Base-by-base conservation (phyloP, 2,329 filamentous ascomycete genomes). In the Plenodomus biglobosus region DNA sequence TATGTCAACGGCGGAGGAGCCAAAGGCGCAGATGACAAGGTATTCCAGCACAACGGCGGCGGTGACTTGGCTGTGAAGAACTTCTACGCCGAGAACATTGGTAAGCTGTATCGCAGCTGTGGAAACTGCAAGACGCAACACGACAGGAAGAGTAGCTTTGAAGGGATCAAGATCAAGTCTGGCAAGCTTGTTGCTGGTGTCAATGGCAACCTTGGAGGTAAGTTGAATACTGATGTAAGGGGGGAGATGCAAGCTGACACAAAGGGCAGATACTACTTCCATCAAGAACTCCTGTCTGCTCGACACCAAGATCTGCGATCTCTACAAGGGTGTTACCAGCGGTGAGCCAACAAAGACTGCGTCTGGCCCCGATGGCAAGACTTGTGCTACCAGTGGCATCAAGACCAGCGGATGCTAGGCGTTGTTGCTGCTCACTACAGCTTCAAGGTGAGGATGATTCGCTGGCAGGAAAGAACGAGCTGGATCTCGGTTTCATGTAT, bases 31-130 rank as follows among this genome's bases (percentile, higher is more conserved):
- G 51, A 55, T 5, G 66, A 70, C 50, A 70, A 69, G 44, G 64
- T 70, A 8, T 42, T 70, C 16, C 66, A 70, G 53, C 65, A 68
- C 55, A 70, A 70, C 49, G 67, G 66, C 13, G 57, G 34, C 17
- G 67, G 67, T 18, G 66, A 61, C n/a, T 59, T 70, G 15, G 50
- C 55, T 8, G 56, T 70, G 30, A 64, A 64, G 44, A 62, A 66
- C 56, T 70, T 69, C 59, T 66, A 53, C 40, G 60, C 50, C 19
- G 40, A 63, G 43, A 53, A 64, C 46, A 50, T 63, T 17, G 66
- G 66, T 41, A 70, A 70, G 55, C 18, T 70, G 16, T 65, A 68
- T 56, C 52, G 66, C 16, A 58, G 56, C 46, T 68, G 65, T 39
- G 67, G 66, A 8, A 68, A 66, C 53, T 66, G 64, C 46, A 47